Conservation (phyloP, 352 stramenopile species). For the Discostella stelligera region DNA sequence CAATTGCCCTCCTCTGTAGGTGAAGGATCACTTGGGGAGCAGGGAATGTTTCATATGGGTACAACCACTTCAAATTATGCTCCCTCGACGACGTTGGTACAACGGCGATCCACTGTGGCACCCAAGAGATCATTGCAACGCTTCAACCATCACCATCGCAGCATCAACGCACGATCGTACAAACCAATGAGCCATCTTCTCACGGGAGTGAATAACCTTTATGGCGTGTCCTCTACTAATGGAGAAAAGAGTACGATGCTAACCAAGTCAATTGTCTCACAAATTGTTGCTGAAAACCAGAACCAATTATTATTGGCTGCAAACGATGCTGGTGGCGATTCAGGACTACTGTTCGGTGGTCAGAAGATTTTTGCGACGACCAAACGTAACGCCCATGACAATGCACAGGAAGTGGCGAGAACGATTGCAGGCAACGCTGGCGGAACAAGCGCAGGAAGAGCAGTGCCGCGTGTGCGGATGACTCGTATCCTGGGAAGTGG, state of each 20-base stretch:
- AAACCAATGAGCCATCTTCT: slow-evolving; percentile 27
- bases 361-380: neutral
- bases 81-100: neutral
- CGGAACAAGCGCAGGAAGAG: neutral
- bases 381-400: slow-evolving; percentile 4
- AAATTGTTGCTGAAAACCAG: slow-evolving; percentile 26
- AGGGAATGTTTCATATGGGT: neutral
- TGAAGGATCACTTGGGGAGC: neutral
- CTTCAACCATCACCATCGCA: slow-evolving; percentile 11
- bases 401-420: slow-evolving; percentile 19
- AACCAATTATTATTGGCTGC: slow-evolving; percentile 13
- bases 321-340: slow-evolving; percentile 3
- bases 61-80: slow-evolving; percentile 4
- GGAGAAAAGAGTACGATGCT: slow-evolving; percentile 12
- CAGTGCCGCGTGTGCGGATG: slow-evolving; percentile 39
- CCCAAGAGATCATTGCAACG: neutral
- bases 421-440: neutral
- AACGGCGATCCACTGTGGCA: neutral
- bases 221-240: neutral
- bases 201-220: neutral
- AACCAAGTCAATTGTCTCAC: slow-evolving; percentile 23
- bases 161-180: slow-evolving; percentile 17
- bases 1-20: neutral
- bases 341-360: neutral
- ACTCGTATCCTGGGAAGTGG: slow-evolving; percentile 36